Percentiles rank a stretch among this genome's conserved stretches.
Conservation (phyloP, 192 early-diverging fungal genomes). For the Chytriomyces sp. region DNA sequence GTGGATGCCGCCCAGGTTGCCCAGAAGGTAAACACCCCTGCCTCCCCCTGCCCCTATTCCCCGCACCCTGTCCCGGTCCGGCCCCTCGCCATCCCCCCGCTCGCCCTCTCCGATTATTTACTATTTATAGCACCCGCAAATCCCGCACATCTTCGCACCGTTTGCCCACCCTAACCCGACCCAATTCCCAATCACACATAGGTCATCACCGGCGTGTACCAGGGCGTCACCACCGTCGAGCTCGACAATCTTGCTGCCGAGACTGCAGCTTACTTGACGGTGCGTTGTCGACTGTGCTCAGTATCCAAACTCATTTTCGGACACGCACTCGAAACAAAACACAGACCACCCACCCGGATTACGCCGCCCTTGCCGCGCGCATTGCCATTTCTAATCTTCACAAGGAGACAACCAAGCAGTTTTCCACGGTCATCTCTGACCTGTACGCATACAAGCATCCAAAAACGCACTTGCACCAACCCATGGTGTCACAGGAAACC, state of each 20-base stretch:
- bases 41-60: neutral
- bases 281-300: slow-evolving; percentile 17
- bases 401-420: slow-evolving; percentile 68
- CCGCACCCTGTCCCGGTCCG: neutral
- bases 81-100: slow-evolving; percentile 1
- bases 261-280: slow-evolving; percentile 71
- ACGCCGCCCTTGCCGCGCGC: slow-evolving; percentile 92
- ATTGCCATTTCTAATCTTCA: slow-evolving; percentile 93
- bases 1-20: slow-evolving; percentile 87
- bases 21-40: slow-evolving; percentile 75
- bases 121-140: neutral
- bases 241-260: slow-evolving; percentile 97
- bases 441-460: slow-evolving; percentile 88
- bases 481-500: slow-evolving; percentile 87
- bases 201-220: slow-evolving; percentile 93
- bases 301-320: neutral
- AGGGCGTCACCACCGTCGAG: slow-evolving; percentile 95
- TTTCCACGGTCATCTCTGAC: slow-evolving; percentile 83
- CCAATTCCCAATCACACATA: too few relatives aligned
- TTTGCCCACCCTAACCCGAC: neutral
- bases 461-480: slow-evolving; percentile 80
- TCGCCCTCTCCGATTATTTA: neutral
- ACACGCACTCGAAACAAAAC: neutral
- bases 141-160: neutral
- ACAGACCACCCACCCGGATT: slow-evolving; percentile 91